phyloP scores from a whole-genome alignment of 1,284 basidiomycete species.

The Leccinum subrobustum region DNA sequence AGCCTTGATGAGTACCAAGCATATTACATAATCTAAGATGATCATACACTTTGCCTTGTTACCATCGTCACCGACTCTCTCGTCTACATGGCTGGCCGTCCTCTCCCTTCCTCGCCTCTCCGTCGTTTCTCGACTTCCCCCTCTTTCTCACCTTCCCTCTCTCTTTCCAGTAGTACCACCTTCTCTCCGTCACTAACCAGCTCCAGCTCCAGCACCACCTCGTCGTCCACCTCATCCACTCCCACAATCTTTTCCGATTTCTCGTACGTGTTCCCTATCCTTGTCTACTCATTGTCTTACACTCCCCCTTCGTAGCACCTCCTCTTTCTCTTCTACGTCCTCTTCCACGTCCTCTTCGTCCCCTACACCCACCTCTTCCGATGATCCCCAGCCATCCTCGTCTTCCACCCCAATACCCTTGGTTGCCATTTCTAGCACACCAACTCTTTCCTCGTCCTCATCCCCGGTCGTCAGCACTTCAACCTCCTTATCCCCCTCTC shows the following conservation, averaged over 20 bases:
- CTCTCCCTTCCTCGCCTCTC: too few species aligned
- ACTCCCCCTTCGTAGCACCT: neutral
- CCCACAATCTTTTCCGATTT: neutral
- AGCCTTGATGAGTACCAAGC: too few species aligned
- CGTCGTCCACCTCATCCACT: neutral
- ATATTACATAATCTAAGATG: too few species aligned
- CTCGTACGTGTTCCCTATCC: slow-evolving; percentile 7
- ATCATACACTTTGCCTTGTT: neutral
- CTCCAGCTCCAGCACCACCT: neutral
- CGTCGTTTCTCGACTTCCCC: neutral
- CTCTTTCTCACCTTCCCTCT: neutral
- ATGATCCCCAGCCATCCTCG: slow-evolving; percentile 3
- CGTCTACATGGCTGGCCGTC: neutral
- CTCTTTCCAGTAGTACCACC: neutral
- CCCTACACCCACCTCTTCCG: neutral
- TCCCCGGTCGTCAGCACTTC: neutral
- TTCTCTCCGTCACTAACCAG: neutral
- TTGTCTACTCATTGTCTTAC: neutral
- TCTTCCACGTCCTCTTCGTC: slow-evolving; percentile 4
- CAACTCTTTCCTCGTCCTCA: neutral
- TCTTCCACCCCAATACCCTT: slow-evolving; percentile 3
- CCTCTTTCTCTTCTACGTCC: neutral
- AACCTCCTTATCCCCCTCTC: slow-evolving; percentile 12
- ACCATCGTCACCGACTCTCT: neutral
- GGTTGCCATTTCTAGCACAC: neutral